Evolutionary conservation across 2,329 filamentous ascomycete species (phyloP).

Genomic region (Teratosphaeria nubilosa): DNA sequence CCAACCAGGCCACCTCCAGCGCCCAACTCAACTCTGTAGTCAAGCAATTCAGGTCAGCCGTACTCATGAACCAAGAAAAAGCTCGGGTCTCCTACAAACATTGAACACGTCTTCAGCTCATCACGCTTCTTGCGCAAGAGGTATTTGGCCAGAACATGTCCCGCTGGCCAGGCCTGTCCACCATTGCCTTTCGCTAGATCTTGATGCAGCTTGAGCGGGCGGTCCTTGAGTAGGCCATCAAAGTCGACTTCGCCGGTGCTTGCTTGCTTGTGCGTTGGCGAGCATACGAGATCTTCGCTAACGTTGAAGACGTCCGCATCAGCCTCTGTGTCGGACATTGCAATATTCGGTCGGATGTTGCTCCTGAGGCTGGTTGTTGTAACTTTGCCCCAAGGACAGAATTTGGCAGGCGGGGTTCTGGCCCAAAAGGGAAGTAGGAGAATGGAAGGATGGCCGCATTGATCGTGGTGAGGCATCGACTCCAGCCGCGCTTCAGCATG

Average conservation of each 20-base stretch:
- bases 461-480: not conserved
- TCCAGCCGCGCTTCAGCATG: not conserved
- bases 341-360: not conserved
- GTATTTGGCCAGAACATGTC: constrained; percentile 78
- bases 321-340: not conserved
- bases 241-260: constrained; percentile 51
- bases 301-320: constrained; percentile 27
- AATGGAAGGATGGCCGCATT: not conserved
- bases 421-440: not conserved
- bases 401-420: not conserved
- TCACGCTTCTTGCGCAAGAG: constrained; percentile 63
- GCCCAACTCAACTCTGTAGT: constrained; percentile 70
- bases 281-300: constrained; percentile 47
- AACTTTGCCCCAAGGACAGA: not conserved
- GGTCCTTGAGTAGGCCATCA: constrained; percentile 54
- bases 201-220: constrained; percentile 66
- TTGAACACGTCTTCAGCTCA: constrained; percentile 55
- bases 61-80: not conserved
- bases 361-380: not conserved
- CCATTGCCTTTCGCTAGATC: constrained; percentile 83
- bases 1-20: constrained; percentile 83
- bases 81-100: constrained; percentile 46
- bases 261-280: constrained; percentile 42
- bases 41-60: constrained; percentile 7
- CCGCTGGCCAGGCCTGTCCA: constrained; percentile 88